Evolutionary conservation across 176 grass and related monocot genomes (phyloP).

Genomic region (Oropetium thomaeum): DNA sequence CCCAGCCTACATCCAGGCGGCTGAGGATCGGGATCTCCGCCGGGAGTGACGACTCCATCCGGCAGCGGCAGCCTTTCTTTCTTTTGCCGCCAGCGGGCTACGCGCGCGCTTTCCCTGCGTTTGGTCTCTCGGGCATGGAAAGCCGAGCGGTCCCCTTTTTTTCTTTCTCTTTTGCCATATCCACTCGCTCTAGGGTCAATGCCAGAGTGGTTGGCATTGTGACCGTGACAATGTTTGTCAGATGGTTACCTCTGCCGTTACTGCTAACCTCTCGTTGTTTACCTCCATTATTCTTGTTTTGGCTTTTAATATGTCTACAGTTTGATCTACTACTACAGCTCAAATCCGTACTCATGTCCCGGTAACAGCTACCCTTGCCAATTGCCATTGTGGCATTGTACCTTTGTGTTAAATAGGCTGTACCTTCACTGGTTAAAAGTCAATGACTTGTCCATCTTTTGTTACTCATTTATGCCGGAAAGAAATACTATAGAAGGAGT

Average conservation of each 20-base stretch:
- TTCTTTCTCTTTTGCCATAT: background rate
- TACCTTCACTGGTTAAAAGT: background rate
- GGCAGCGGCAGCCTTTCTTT: background rate
- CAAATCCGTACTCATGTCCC: background rate
- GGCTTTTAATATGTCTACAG: background rate
- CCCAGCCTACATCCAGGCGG: no score
- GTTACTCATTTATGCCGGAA: no score
- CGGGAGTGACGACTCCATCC: background rate
- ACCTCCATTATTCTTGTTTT: background rate
- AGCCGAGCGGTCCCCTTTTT: constrained; percentile 11
- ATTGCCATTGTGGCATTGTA: no score
- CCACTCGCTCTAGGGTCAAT: background rate
- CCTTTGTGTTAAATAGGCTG: background rate
- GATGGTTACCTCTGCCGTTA: background rate
- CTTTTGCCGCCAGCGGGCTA: background rate
- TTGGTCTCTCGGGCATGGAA: background rate
- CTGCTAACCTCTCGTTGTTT: background rate
- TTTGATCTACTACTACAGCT: background rate
- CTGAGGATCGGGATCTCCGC: constrained; percentile 32
- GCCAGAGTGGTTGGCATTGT: background rate
- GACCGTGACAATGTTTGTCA: background rate
- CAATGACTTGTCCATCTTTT: background rate
- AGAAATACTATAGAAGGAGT: no score
- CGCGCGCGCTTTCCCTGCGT: constrained; percentile 11
- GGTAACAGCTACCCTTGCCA: no score